Evolutionary conservation across 176 grass and related monocot species (phyloP).

Genomic region (Puya raimondii): DNA sequence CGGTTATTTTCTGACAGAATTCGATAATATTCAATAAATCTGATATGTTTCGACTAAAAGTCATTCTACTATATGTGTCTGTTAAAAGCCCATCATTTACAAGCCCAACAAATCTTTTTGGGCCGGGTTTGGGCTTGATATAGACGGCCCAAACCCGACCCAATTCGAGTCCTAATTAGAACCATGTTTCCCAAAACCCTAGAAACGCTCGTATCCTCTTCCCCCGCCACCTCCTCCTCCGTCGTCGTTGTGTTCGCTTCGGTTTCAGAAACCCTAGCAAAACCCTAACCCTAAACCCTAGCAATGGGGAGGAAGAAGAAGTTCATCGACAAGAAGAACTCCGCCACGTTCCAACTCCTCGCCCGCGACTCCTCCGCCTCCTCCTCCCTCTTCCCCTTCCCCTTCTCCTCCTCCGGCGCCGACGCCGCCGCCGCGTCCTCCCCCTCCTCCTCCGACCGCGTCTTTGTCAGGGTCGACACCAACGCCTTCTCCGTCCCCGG

Average conservation of each 20-base stretch:
- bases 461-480: conserved; percentile 85
- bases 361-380: conserved; percentile 49
- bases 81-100: no score
- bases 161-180: no score
- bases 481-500: conserved; percentile 58
- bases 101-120: no score
- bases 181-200: neutral
- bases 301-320: conserved; percentile 23
- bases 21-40: no score
- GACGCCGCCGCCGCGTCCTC: conserved; percentile 40
- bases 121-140: no score
- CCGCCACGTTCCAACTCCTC: conserved; percentile 77
- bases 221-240: neutral
- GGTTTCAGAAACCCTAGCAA: neutral
- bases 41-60: no score
- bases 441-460: conserved; percentile 27
- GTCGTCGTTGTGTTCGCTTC: neutral
- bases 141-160: no score
- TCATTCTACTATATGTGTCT: no score
- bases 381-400: conserved; percentile 4
- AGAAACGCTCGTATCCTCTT: neutral
- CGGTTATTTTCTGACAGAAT: no score
- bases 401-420: neutral
- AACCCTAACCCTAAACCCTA: neutral
- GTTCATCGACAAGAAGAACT: conserved; percentile 57